phyloP scores from a whole-genome alignment of 257 asterid species.

The Scutellaria baicalensis region DNA sequence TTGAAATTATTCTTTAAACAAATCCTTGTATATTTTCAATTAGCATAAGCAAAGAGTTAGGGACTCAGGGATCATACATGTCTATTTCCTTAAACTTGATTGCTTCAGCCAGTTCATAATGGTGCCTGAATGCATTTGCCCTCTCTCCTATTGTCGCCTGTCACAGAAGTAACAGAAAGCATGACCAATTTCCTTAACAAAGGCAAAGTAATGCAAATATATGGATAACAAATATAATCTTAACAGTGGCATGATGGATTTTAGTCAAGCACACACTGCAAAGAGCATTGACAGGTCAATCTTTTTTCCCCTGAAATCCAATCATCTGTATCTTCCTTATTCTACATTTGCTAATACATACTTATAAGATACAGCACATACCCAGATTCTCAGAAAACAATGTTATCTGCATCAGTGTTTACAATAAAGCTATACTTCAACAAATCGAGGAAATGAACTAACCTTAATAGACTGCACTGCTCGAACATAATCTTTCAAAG shows the following conservation, averaged over 20 bases:
- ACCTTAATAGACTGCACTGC: constrained; percentile 98
- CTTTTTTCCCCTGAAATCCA: background rate
- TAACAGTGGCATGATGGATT: background rate
- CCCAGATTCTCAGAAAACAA: background rate
- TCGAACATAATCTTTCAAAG: constrained; percentile 90
- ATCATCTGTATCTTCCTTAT: background rate
- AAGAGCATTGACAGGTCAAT: background rate
- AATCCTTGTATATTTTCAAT: no score
- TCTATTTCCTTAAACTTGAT: constrained; percentile 97
- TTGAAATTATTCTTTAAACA: no score
- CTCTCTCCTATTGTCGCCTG: constrained; percentile 93
- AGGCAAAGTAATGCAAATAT: constrained; percentile 7
- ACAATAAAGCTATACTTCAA: background rate
- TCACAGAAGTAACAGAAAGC: constrained; percentile 15
- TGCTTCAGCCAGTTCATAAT: constrained; percentile 80
- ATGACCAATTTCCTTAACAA: constrained; percentile 2
- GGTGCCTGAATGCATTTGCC: constrained; percentile 81
- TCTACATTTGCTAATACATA: background rate
- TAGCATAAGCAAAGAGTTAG: background rate
- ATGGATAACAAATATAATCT: background rate
- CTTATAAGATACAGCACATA: background rate
- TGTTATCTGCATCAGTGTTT: background rate
- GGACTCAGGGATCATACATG: constrained; percentile 50
- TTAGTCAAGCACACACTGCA: constrained; percentile 4
- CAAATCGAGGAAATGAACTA: constrained; percentile 18